Evolutionary conservation across 2,329 filamentous ascomycete species (phyloP), one percentile per base, ranked within the genome.

Genomic region (Zopfia rhizophila): DNA sequence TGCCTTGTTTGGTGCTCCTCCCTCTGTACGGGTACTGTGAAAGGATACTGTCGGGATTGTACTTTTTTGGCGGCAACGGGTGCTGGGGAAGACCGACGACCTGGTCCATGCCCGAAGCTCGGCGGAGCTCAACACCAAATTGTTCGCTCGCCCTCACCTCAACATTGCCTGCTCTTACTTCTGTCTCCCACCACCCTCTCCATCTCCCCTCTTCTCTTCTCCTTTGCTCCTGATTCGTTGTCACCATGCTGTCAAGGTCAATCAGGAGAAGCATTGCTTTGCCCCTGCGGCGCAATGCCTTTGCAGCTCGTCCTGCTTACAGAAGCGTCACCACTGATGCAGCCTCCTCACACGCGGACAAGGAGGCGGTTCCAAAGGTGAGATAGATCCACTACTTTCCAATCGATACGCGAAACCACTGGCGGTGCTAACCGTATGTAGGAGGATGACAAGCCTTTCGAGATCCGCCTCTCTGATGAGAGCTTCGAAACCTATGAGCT

Each of bases 401-500:
- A 23, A 30, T 41, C 21, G 6, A 17, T 16, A n/a, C 3, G 5
- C 5, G 3, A 21, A 21, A 8, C 16, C 6, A 30, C 11, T 35
- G 24, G 24, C 46, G 55, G 55, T 38, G 48, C 51, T 70, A 51
- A 68, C 59, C 6, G 29, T 16, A 29, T 60, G 43, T 71, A 96
- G 91, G 89, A 92, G 75, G 92, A 97, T 75, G 91, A 97, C 70
- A 89, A 96, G 83, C 85, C 86, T 59, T 97, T 99, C 81, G 85
- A 88, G 69, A 85, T 99, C 73, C 88, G 86, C 70, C 88, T 99
- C 74, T 96, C 91, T 74, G 91, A 97, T 75, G 93, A 97, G 88
- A 93, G 90, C 81, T 99, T 97, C 81, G 94, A 99, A 85, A 97
- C 94, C 48, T 99, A 97, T 80, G 91, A 97, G 82, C 85, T 99